These are phyloP conservation scores for Isochrysis galbana DNA, from an alignment of 78 protist genomes.

Conservation along the genomic window DNA sequence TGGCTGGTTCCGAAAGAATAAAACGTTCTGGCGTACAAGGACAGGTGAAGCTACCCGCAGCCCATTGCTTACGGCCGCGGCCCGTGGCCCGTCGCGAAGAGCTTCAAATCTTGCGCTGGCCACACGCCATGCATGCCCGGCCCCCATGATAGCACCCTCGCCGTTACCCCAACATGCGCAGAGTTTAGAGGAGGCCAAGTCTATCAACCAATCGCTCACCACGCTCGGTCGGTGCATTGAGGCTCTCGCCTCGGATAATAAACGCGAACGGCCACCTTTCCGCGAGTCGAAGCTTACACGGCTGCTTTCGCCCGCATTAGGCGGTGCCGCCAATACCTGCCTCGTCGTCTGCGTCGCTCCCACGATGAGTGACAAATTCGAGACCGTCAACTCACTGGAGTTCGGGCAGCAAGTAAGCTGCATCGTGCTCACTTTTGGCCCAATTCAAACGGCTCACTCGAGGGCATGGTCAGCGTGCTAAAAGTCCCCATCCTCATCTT, in stretches of 20 bases:
- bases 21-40: constrained; percentile 49
- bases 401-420: constrained; percentile 75
- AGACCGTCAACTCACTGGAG: constrained; percentile 75
- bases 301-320: constrained; percentile 85
- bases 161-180: too few relatives aligned
- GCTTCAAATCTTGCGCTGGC: too few relatives aligned
- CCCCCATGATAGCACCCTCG: too few relatives aligned
- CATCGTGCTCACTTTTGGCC: too few relatives aligned
- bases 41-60: too few relatives aligned
- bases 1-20: constrained; percentile 89
- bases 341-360: constrained; percentile 75
- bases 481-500: too few relatives aligned
- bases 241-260: constrained; percentile 70
- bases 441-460: too few relatives aligned
- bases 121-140: too few relatives aligned
- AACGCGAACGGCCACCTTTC: constrained; percentile 77
- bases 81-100: too few relatives aligned
- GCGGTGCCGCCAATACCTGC: constrained; percentile 86
- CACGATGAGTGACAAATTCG: constrained; percentile 58
- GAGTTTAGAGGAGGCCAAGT: constrained; percentile 85
- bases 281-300: constrained; percentile 91
- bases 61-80: too few relatives aligned
- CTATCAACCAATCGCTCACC: constrained; percentile 84
- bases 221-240: constrained; percentile 87
- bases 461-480: too few relatives aligned